Percentiles rank a stretch among this genome's conserved stretches.
Conservation (phyloP, 345 rosid genomes). For the Pistacia atlantica region DNA sequence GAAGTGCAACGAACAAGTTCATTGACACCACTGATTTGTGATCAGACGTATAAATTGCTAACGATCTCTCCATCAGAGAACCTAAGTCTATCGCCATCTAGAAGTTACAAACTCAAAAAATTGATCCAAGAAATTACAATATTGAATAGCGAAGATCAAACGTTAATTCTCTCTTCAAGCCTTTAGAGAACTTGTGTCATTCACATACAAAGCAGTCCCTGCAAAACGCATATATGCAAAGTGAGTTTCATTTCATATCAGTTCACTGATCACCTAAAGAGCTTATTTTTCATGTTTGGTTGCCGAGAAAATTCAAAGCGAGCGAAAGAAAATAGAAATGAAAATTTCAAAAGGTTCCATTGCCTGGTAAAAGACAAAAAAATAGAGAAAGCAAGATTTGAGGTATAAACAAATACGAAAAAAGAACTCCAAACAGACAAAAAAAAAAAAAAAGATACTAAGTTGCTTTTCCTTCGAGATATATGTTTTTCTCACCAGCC, state of each 20-base stretch:
- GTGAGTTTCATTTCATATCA: too few species aligned
- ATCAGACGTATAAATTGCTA: slow-evolving; percentile 48
- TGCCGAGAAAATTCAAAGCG: background rate
- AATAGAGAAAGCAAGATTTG: background rate
- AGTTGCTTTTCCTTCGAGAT: too few species aligned
- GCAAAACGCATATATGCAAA: slow-evolving; percentile 7
- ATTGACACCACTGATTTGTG: slow-evolving; percentile 81
- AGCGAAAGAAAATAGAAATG: background rate
- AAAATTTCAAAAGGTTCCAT: too few species aligned
- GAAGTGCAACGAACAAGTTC: slow-evolving; percentile 87
- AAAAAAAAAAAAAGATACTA: background rate
- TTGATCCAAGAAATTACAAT: background rate
- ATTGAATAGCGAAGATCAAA: background rate
- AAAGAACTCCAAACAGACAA: background rate
- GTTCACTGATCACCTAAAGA: slow-evolving; percentile 5
- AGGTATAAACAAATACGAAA: background rate
- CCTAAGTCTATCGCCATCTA: slow-evolving; percentile 43
- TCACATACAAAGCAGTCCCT: slow-evolving; percentile 3
- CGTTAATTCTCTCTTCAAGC: background rate
- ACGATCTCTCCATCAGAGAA: slow-evolving; percentile 36
- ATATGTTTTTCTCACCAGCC: background rate
- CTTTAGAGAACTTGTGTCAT: slow-evolving; percentile 4
- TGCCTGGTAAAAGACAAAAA: background rate
- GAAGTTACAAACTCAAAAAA: background rate
- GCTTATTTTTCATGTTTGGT: background rate